Conservation (phyloP, 1,139 yeast species). For the Protomyces gravidus region DNA sequence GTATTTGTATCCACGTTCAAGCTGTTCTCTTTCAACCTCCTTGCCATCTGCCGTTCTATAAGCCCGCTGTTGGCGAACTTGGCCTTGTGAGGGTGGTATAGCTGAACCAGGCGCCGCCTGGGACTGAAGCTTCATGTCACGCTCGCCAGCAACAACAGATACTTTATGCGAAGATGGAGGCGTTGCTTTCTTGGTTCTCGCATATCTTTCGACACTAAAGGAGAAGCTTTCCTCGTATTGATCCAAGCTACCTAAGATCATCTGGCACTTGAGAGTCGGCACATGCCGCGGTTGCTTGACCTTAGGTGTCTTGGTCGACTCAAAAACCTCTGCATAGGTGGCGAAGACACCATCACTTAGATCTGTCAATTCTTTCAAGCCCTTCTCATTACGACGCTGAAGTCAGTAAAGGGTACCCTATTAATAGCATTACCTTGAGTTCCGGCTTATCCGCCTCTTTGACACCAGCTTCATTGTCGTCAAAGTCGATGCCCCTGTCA, state of each 20-base stretch:
- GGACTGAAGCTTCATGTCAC: conserved; percentile 6
- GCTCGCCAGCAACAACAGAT: conserved; percentile 26
- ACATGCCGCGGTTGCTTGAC: conserved; percentile 35
- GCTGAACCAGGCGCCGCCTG: not conserved
- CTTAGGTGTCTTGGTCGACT: conserved; percentile 26
- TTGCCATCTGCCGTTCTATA: conserved; percentile 33
- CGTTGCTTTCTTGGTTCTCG: conserved; percentile 54
- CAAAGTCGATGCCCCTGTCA: conserved; percentile 42
- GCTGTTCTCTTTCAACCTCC: conserved; percentile 36
- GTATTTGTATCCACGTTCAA: conserved; percentile 58
- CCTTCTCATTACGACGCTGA: conserved; percentile 8
- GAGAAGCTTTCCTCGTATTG: conserved; percentile 35
- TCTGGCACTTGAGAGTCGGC: conserved; percentile 40
- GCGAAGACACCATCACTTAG: conserved; percentile 36
- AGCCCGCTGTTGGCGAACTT: conserved; percentile 11
- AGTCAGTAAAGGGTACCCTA: too few species aligned
- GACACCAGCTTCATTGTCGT: conserved; percentile 37
- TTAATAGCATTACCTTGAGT: conserved; percentile 35
- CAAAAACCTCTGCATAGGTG: conserved; percentile 34
- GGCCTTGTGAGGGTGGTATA: not conserved
- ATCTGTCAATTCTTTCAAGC: conserved; percentile 36
- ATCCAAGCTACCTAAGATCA: conserved; percentile 44
- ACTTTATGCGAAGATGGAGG: conserved; percentile 41
- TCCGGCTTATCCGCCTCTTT: conserved; percentile 36
- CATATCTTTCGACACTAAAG: conserved; percentile 58